phyloP scores from a whole-genome alignment of 1,284 basidiomycete genomes.

The Neonothopanus nambi region DNA sequence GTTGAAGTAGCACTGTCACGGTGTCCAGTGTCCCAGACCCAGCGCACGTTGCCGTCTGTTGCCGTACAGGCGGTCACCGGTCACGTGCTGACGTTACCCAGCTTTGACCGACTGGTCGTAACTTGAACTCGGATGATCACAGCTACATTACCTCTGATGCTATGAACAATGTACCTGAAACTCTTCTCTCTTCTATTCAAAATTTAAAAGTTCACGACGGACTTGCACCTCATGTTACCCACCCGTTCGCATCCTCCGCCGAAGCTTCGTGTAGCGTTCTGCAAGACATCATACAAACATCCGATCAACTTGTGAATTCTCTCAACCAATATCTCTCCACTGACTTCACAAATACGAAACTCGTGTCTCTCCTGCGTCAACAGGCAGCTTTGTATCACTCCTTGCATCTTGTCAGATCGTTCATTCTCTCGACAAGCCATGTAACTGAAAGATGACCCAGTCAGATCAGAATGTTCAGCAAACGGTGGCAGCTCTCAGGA shows the following conservation, averaged over 20 bases:
- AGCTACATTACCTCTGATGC: too few species aligned
- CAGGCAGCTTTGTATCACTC: conserved; percentile 53
- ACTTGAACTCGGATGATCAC: neutral
- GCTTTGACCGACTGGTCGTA: neutral
- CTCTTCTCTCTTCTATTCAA: conserved; percentile 47
- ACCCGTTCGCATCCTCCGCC: conserved; percentile 51
- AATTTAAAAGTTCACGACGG: conserved; percentile 37
- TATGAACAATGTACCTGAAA: conserved; percentile 20
- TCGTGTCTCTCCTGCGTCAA: conserved; percentile 66
- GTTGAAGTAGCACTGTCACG: too few species aligned
- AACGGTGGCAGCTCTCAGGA: conserved; percentile 44
- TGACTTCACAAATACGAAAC: conserved; percentile 59
- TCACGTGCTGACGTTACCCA: neutral
- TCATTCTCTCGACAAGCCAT: conserved; percentile 10
- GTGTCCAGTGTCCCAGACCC: too few species aligned
- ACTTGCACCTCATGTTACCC: conserved; percentile 37
- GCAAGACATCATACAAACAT: conserved; percentile 49
- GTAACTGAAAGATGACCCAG: conserved; percentile 32
- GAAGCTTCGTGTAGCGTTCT: conserved; percentile 44
- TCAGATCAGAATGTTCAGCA: conserved; percentile 51
- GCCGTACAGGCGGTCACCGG: too few species aligned
- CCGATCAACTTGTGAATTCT: conserved; percentile 53
- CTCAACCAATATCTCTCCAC: conserved; percentile 49
- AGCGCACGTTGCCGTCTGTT: too few species aligned
- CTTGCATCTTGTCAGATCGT: conserved; percentile 46